A percentile compares a stretch with the other conserved stretches of the same genome.
Evolutionary conservation across 202 grass and related monocot genomes (phyloP).

Genomic region (Dendrocalamus latiflorus): DNA sequence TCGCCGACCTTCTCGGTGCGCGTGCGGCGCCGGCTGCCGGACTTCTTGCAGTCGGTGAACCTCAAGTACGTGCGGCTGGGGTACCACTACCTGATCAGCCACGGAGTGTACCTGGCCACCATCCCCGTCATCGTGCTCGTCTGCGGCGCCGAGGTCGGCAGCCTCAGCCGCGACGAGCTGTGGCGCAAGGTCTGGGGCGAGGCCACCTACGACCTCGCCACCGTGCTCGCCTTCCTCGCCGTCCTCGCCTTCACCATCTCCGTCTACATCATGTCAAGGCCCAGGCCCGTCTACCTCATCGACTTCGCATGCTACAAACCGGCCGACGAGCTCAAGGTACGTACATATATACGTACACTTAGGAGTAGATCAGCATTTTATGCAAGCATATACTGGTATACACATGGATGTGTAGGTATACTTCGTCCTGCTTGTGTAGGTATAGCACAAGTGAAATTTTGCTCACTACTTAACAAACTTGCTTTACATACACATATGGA

Average conservation of each 20-base stretch:
- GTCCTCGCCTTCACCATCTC: conserved; percentile 80
- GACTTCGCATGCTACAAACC: conserved; percentile 94
- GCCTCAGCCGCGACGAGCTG: conserved; percentile 76
- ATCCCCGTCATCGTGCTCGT: conserved; percentile 83
- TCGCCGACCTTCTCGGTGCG: conserved; percentile 92
- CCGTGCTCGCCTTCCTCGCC: too few relatives aligned
- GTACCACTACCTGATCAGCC: conserved; percentile 96
- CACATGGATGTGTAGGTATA: too few relatives aligned
- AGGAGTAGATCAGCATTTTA: too few relatives aligned
- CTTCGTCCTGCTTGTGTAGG: too few relatives aligned
- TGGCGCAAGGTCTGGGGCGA: conserved; percentile 87
- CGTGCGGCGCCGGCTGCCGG: conserved; percentile 83
- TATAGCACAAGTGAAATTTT: too few relatives aligned
- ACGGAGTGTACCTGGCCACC: conserved; percentile 87
- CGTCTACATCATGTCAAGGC: conserved; percentile 87
- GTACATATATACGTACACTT: background rate
- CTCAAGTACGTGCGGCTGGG: conserved; percentile 92
- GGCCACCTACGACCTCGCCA: conserved; percentile 78
- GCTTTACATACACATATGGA: too few relatives aligned
- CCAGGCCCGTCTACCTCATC: conserved; percentile 88
- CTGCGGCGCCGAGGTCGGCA: conserved; percentile 87
- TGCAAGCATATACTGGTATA: too few relatives aligned
- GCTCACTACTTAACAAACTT: too few relatives aligned
- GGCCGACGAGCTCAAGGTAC: conserved; percentile 88
- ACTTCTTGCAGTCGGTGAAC: conserved; percentile 97